Base-by-base conservation (phyloP, 345 rosid species). In the Arabis alpina region DNA sequence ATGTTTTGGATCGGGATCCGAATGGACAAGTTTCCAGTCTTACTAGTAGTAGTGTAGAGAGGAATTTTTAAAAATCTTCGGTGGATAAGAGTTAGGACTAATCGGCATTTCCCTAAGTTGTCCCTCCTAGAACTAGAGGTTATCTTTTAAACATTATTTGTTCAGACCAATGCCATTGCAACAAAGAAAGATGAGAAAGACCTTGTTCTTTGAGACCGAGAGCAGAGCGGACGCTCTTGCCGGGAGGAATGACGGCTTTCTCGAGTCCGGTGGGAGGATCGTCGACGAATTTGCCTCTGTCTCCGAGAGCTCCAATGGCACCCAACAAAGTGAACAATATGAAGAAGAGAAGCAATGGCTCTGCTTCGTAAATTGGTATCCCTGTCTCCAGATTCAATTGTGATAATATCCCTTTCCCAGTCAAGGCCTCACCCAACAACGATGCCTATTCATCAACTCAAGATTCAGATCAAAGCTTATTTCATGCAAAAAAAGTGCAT, bases 131-230 rank as follows among this genome's bases (percentile, higher is more conserved):
- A 23, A 23, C 51, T 43, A 25, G 51, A 43, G 7, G 2, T 40
- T 52, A 14, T 48, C 39, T 36, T 36, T 8, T 39, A 59, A 14
- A 8, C 27, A 58, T 48, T 40, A 45, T 39, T 49, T 64, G 30
- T 57, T 68, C 19, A 23, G n/a, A 67, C 25, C 45, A 45, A 68
- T 56, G 37, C 5, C 59, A 60, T 49, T 39, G 51, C 34, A 41
- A 70, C 16, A 42, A 52, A 19, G 27, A 40, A 0, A 28, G 13
- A 48, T 42, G 14, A 24, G 56, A 51, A 6, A 36, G 78, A 92
- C 98, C 98, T 87, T 92, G 90, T 82, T 91, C 98, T 28, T 74
- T 84, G 10, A 93, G 97, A 41, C 98, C 98, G n/a, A 93, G 73
- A 34, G 96, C 92, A 2, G 80, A 4, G 59, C 88, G 79, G 32